phyloP scores from a whole-genome alignment of 495 filamentous ascomycete genomes.

The Talaromyces stipitatus region DNA sequence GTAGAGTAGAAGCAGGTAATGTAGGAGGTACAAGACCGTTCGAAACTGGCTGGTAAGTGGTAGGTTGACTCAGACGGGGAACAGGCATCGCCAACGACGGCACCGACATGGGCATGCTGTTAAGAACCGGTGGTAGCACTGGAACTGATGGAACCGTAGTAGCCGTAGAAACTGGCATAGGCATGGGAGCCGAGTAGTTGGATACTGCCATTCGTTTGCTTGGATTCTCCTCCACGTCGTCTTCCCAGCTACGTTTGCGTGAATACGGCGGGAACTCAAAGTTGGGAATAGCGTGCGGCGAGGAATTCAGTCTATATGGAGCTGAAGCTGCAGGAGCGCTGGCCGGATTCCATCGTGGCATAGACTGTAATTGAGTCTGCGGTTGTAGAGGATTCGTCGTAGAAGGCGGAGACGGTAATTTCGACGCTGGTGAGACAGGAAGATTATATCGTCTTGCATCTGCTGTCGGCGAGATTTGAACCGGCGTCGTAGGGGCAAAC shows the following conservation, averaged over 20 bases:
- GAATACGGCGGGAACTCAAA: slow-evolving; percentile 28
- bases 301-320: slow-evolving; percentile 36
- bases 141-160: slow-evolving; percentile 28
- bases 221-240: slow-evolving; percentile 53
- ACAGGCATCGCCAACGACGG: slow-evolving; percentile 26
- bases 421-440: slow-evolving; percentile 30
- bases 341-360: slow-evolving; percentile 22
- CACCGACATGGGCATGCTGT: slow-evolving; percentile 15
- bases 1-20: neutral
- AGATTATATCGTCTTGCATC: slow-evolving; percentile 15
- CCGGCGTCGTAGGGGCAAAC: slow-evolving; percentile 10
- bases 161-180: slow-evolving; percentile 22
- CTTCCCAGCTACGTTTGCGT: slow-evolving; percentile 69
- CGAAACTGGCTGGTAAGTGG: slow-evolving; percentile 26
- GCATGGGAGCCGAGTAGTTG: slow-evolving; percentile 16
- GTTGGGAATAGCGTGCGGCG: slow-evolving; percentile 43
- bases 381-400: slow-evolving; percentile 16
- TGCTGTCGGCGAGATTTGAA: slow-evolving; percentile 23
- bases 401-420: slow-evolving; percentile 49
- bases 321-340: slow-evolving; percentile 11
- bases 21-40: slow-evolving; percentile 7
- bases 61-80: slow-evolving; percentile 52
- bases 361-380: slow-evolving; percentile 7
- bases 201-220: slow-evolving; percentile 51
- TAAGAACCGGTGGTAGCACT: slow-evolving; percentile 28